Percentiles rank a stretch among this genome's conserved stretches.
phyloP scores from a whole-genome alignment of 805 yeast genomes.

The Metschnikowia baotianmanensis region DNA sequence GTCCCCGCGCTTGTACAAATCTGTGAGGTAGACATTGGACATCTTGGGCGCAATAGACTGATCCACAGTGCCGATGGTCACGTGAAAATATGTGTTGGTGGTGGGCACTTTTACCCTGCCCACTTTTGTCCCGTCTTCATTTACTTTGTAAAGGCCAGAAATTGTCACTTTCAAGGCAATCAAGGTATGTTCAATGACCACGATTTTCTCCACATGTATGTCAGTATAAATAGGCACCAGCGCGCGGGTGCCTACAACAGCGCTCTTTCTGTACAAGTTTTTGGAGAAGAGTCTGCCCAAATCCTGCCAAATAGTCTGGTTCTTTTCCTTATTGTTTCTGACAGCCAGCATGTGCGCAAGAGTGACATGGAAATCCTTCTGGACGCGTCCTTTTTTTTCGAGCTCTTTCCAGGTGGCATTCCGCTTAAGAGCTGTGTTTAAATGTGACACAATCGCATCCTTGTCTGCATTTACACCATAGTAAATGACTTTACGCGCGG shows the following conservation, averaged over 20 bases:
- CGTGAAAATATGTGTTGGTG: slow-evolving; percentile 45
- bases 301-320: slow-evolving; percentile 8
- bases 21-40: slow-evolving; percentile 14
- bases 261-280: slow-evolving; percentile 24
- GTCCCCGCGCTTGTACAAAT: slow-evolving; percentile 3
- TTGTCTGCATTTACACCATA: slow-evolving; percentile 11
- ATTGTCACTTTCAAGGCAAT: slow-evolving; percentile 50
- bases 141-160: slow-evolving; percentile 21
- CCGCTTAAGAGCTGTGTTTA: slow-evolving; percentile 13
- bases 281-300: slow-evolving; percentile 13
- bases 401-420: slow-evolving; percentile 25
- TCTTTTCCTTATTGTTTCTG: slow-evolving; percentile 12
- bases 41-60: slow-evolving; percentile 12
- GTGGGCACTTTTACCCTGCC: slow-evolving; percentile 34
- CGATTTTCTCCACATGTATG: slow-evolving; percentile 42
- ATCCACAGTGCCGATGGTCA: slow-evolving; percentile 63
- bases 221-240: slow-evolving; percentile 28
- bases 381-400: slow-evolving; percentile 38
- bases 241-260: slow-evolving; percentile 22
- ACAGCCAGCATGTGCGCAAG: slow-evolving; percentile 44
- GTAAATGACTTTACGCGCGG: slow-evolving; percentile 12
- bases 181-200: slow-evolving; percentile 47
- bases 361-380: slow-evolving; percentile 64
- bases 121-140: slow-evolving; percentile 7
- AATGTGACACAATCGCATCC: slow-evolving; percentile 5